These are phyloP conservation scores for Colletotrichum brevisporum DNA, from an alignment of 2,329 filamentous ascomycete genomes.

Conservation along the genomic window DNA sequence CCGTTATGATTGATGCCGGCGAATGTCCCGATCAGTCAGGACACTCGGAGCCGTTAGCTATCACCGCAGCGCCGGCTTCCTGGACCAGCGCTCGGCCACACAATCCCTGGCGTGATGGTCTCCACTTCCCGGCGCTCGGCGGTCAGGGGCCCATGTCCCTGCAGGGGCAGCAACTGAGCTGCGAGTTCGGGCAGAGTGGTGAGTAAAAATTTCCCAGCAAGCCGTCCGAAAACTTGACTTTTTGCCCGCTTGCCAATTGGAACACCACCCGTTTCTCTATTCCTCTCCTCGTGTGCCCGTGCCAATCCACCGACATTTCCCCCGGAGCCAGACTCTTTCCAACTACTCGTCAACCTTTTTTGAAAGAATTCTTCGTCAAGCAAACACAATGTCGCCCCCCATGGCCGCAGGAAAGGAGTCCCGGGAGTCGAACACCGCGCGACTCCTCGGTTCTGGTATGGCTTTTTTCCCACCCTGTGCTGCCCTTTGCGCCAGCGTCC, in stretches of 20 bases:
- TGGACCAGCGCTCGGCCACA: slow-evolving; percentile 16
- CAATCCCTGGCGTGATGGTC: slow-evolving; percentile 21
- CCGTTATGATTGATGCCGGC: background rate
- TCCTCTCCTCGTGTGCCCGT: slow-evolving; percentile 25
- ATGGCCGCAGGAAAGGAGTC: slow-evolving; percentile 65
- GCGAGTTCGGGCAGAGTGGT: slow-evolving; percentile 36
- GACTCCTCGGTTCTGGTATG: slow-evolving; percentile 90
- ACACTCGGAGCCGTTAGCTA: slow-evolving; percentile 26
- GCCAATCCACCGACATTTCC: slow-evolving; percentile 30
- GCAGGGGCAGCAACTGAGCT: slow-evolving; percentile 36
- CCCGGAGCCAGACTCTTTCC: slow-evolving; percentile 19
- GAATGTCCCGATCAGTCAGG: slow-evolving; percentile 1
- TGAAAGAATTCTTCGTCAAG: slow-evolving; percentile 15
- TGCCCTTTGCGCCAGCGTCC: slow-evolving; percentile 2
- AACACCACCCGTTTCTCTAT: slow-evolving; percentile 16
- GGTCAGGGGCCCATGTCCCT: slow-evolving; percentile 31
- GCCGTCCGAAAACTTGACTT: slow-evolving; percentile 29
- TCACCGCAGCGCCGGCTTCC: slow-evolving; percentile 12
- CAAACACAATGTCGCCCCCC: slow-evolving; percentile 71
- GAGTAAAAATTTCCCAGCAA: slow-evolving; percentile 41
- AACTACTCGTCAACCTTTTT: background rate
- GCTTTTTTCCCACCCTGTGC: background rate
- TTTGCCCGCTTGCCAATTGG: slow-evolving; percentile 22
- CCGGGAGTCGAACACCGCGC: slow-evolving; percentile 90
- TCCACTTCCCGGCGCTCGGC: slow-evolving; percentile 40